Conservation (phyloP, 179 eudicot genomes). For the Sideroxylon spinosum region DNA sequence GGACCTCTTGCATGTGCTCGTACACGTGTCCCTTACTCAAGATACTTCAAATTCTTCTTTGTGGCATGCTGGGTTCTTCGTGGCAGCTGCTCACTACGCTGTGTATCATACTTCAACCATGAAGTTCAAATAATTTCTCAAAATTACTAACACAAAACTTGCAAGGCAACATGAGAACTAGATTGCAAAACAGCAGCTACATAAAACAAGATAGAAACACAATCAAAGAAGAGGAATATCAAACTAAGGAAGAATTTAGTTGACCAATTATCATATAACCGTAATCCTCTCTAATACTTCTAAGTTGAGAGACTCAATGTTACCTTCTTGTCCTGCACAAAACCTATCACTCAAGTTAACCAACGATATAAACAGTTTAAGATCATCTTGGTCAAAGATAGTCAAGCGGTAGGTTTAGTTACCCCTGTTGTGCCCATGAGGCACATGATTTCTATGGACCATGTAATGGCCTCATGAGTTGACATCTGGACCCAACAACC, state of each 20-base stretch:
- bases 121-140: background rate
- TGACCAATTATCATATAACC: background rate
- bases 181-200: background rate
- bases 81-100: no score
- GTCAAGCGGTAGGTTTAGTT: no score
- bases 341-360: background rate
- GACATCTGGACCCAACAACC: no score
- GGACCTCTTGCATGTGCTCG: no score
- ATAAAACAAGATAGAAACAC: background rate
- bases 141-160: background rate
- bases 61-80: no score
- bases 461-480: no score
- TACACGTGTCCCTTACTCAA: no score
- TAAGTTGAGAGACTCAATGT: background rate
- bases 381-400: no score
- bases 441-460: background rate
- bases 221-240: background rate
- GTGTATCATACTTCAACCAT: background rate
- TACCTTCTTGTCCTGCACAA: background rate
- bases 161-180: background rate
- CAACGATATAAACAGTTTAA: background rate
- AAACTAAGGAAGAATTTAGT: background rate
- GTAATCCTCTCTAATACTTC: background rate
- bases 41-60: no score
- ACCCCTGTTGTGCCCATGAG: no score